Evolutionary conservation across 305 asterid species (phyloP).

Genomic region (Fraxinus floribunda): DNA sequence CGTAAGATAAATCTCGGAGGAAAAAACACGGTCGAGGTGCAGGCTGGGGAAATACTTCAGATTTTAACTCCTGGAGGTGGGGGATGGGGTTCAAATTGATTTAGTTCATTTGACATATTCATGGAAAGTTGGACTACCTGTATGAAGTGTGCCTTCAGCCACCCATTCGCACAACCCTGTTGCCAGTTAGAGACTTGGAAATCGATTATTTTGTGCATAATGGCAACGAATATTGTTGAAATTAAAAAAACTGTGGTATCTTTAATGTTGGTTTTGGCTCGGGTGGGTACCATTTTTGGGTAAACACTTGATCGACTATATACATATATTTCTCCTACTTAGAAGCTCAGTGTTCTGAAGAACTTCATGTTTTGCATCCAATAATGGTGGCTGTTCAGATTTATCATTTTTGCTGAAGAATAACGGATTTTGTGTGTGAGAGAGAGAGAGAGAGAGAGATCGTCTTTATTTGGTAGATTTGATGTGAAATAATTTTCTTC

Average conservation of each 20-base stretch:
- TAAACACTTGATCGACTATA: background rate
- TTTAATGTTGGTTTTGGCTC: background rate
- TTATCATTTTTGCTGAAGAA: background rate
- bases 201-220: background rate
- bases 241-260: background rate
- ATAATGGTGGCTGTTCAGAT: background rate
- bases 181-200: background rate
- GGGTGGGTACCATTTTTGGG: background rate
- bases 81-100: constrained; percentile 69
- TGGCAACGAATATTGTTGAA: background rate
- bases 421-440: background rate
- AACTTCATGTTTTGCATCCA: background rate
- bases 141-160: background rate
- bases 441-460: no score
- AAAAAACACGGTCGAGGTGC: constrained; percentile 74
- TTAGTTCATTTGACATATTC: background rate
- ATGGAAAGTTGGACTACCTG: background rate
- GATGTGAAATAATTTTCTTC: background rate
- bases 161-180: background rate
- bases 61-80: constrained; percentile 96
- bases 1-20: constrained; percentile 79
- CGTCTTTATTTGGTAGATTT: background rate
- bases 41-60: constrained; percentile 84
- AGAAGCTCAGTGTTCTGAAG: background rate
- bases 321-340: background rate